Evolutionary conservation across 495 filamentous ascomycete genomes (phyloP).

Genomic region (Parathielavia appendiculata): DNA sequence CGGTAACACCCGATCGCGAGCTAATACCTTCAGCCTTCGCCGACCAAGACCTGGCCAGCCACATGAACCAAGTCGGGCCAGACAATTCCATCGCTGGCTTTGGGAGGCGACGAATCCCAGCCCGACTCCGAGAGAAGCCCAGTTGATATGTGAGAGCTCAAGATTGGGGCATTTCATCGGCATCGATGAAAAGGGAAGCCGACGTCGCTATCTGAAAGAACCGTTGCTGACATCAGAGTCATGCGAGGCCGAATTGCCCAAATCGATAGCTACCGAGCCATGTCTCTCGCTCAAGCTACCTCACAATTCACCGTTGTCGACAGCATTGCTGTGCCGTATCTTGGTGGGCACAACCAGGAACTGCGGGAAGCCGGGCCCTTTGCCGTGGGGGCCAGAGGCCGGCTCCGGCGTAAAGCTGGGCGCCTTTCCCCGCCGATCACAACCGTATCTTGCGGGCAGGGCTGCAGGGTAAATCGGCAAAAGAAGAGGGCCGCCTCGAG

Average conservation of each 20-base stretch:
- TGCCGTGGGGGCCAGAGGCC: conserved; percentile 12
- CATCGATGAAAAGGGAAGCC: background rate
- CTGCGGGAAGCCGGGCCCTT: conserved; percentile 2
- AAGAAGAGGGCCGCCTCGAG: background rate
- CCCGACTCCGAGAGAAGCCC: conserved; percentile 1
- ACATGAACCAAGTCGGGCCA: conserved; percentile 14
- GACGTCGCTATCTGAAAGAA: background rate
- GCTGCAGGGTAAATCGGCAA: conserved; percentile 10
- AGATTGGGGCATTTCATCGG: conserved; percentile 15
- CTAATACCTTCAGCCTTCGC: background rate
- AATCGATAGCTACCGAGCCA: conserved; percentile 4
- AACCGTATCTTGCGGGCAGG: conserved; percentile 19
- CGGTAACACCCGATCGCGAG: conserved; percentile 25
- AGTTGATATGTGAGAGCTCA: conserved; percentile 25
- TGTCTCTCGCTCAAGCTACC: background rate
- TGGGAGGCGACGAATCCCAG: conserved; percentile 32
- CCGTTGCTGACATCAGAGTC: background rate
- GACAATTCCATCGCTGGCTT: conserved; percentile 19
- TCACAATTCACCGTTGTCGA: too few relatives aligned
- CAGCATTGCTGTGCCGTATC: conserved; percentile 13
- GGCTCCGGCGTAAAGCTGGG: conserved; percentile 16
- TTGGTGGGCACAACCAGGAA: conserved; percentile 2
- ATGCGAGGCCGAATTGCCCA: background rate
- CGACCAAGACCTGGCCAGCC: conserved; percentile 16
- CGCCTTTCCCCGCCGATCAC: conserved; percentile 15